Evolutionary conservation across 2,329 filamentous ascomycete genomes (phyloP), one percentile per base, ranked within the genome.

Genomic region (Ophiocordyceps camponoti-saundersi): DNA sequence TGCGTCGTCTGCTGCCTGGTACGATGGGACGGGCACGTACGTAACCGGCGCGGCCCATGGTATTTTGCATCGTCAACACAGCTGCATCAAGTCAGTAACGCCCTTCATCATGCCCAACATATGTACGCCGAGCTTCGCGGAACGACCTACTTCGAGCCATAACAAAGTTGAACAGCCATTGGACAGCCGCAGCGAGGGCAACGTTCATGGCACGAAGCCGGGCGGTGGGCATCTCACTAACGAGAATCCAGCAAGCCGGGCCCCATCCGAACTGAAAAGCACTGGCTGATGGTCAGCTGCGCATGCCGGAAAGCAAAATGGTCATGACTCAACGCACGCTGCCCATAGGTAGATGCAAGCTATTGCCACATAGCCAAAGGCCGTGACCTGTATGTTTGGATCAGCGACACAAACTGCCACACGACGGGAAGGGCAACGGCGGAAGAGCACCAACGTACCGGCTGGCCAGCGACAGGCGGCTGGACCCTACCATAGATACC

Each of bases 91-190:
- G 6, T 20, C 7, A 21, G 5, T 2, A 36, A 22, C 23, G 7
- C 4, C 11, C 26, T 29, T 39, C 16, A 6, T n/a, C 34, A 39
- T 39, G 6, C 5, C 16, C 3, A 39, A 18, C 6, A 16, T 6
- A 36, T 2, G 32, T 13, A 10, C 10, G 32, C 16, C 16, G 11
- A 34, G 30, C 30, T 2, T 13, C 2, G 34, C 12, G 15, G 22
- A 21, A 23, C 12, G 23, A 55, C 59, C 54, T 52, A 62, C 59
- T 77, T 48, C 78, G 66, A 2, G 81, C 80, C 48, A 85, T 77
- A 11, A 84, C 73, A 50, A 85, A 82, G 57, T 86, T 86, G 61
- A 85, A 85, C 5, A 85, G 61, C 80, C 80, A 84, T 55, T 85
- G 80, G 0, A 77, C 82, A 1, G 76, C 77, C 1, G 81, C 80